A percentile compares a stretch with the other conserved stretches of the same genome.
phyloP scores from a whole-genome alignment of 139 green algal genomes.

The Chlorella sp. region DNA sequence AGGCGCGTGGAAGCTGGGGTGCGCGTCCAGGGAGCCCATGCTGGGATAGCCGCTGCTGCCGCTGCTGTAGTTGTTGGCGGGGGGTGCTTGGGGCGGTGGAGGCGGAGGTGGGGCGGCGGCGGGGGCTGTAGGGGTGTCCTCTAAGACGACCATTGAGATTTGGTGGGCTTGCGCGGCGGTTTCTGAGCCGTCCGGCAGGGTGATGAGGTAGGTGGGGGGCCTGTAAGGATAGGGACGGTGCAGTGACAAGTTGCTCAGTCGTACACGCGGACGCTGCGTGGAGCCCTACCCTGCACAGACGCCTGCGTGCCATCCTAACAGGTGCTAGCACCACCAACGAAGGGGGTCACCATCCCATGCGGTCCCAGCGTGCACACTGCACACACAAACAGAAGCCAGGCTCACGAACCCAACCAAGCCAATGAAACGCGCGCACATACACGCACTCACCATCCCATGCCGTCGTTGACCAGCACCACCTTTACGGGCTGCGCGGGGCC shows the following conservation, averaged over 20 bases:
- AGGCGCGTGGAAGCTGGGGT: too few species aligned
- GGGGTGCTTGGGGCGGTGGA: not conserved
- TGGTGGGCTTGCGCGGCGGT: constrained; percentile 13
- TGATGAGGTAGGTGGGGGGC: constrained; percentile 34
- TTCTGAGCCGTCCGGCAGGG: constrained; percentile 21
- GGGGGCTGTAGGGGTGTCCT: not conserved
- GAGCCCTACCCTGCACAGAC: not conserved
- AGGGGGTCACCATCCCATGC: not conserved
- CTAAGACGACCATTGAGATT: constrained; percentile 3
- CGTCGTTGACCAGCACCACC: constrained; percentile 11
- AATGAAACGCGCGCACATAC: too few species aligned
- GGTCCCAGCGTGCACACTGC: not conserved
- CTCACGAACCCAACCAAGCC: too few species aligned
- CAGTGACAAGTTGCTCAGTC: not conserved
- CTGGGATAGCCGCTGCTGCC: not conserved
- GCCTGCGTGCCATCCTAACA: not conserved
- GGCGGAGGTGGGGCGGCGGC: not conserved
- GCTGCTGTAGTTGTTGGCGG: not conserved
- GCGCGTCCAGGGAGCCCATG: too few species aligned
- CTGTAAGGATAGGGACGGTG: constrained; percentile 7
- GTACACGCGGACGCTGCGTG: not conserved
- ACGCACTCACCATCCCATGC: constrained; percentile 10
- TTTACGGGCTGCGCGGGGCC: constrained; percentile 5
- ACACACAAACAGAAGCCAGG: not conserved
- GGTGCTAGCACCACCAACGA: not conserved